phyloP scores from a whole-genome alignment of 352 stramenopile genomes.

The Phytophthora pistaciae region DNA sequence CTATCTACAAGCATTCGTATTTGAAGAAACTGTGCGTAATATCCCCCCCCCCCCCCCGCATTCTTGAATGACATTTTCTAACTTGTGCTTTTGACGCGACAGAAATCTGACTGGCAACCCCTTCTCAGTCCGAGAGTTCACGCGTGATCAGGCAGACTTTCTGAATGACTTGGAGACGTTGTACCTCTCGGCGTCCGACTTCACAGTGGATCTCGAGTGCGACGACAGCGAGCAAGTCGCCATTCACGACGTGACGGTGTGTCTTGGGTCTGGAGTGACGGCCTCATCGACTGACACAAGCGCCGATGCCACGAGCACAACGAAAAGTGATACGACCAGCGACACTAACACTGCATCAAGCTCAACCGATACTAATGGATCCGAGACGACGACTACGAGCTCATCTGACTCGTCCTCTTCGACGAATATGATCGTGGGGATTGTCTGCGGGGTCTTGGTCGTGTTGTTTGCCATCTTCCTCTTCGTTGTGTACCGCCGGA shows the following conservation, averaged over 20 bases:
- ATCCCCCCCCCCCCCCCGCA: too few species aligned
- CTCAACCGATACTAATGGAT: constrained; percentile 6
- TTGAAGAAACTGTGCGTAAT: constrained; percentile 54
- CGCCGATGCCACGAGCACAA: constrained; percentile 19
- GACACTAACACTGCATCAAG: constrained; percentile 9
- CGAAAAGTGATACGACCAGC: constrained; percentile 18
- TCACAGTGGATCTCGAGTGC: constrained; percentile 30
- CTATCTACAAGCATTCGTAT: constrained; percentile 55
- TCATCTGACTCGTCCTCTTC: constrained; percentile 24
- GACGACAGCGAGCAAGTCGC: constrained; percentile 34
- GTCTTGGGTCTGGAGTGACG: constrained; percentile 30
- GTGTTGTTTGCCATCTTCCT: constrained; percentile 21
- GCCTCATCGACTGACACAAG: constrained; percentile 23
- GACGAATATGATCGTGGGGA: constrained; percentile 29
- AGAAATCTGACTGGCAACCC: constrained; percentile 50
- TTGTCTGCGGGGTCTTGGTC: constrained; percentile 26
- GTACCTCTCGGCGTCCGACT: constrained; percentile 38
- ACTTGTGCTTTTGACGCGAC: too few species aligned
- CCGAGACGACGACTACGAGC: constrained; percentile 12
- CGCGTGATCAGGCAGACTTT: constrained; percentile 36
- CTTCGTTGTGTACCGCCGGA: constrained; percentile 27
- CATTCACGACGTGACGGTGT: constrained; percentile 36
- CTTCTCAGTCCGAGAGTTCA: constrained; percentile 44
- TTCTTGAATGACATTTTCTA: too few species aligned
- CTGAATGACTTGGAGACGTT: constrained; percentile 37